Conservation (phyloP, 2,329 filamentous ascomycete species). For the Verticillium nonalfalfae region DNA sequence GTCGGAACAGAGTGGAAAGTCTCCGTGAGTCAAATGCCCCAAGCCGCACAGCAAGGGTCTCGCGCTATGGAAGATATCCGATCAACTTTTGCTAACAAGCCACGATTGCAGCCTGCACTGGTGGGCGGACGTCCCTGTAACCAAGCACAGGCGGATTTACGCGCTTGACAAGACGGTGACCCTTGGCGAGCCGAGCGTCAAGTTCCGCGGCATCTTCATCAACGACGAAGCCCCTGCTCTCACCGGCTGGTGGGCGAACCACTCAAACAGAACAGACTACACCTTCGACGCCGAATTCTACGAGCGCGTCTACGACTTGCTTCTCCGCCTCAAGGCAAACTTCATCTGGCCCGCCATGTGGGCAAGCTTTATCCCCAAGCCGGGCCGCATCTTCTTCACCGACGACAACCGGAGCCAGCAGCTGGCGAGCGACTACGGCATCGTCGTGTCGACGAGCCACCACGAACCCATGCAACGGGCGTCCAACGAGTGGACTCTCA, state of each 20-base stretch:
- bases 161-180: conserved; percentile 23
- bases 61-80: too few relatives aligned
- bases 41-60: too few relatives aligned
- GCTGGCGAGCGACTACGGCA: conserved; percentile 60
- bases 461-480: conserved; percentile 60
- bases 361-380: conserved; percentile 28
- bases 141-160: conserved; percentile 39
- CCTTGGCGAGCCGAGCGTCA: conserved; percentile 48
- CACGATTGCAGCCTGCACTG: conserved; percentile 40
- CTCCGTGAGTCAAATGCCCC: conserved; percentile 25
- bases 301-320: conserved; percentile 58
- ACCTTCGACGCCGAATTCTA: conserved; percentile 51
- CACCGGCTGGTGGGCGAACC: conserved; percentile 5
- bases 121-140: conserved; percentile 51
- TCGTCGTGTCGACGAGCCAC: conserved; percentile 64
- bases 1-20: conserved; percentile 56
- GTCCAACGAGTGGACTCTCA: conserved; percentile 42
- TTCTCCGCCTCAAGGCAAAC: conserved; percentile 61
- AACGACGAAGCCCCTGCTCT: conserved; percentile 40
- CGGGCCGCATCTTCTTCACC: conserved; percentile 61
- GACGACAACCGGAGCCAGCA: conserved; percentile 60
- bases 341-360: conserved; percentile 59
- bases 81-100: neutral
- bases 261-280: conserved; percentile 2
- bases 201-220: conserved; percentile 56